phyloP scores from a whole-genome alignment of 2,329 filamentous ascomycete species.

The Aphanoascus verrucosus region DNA sequence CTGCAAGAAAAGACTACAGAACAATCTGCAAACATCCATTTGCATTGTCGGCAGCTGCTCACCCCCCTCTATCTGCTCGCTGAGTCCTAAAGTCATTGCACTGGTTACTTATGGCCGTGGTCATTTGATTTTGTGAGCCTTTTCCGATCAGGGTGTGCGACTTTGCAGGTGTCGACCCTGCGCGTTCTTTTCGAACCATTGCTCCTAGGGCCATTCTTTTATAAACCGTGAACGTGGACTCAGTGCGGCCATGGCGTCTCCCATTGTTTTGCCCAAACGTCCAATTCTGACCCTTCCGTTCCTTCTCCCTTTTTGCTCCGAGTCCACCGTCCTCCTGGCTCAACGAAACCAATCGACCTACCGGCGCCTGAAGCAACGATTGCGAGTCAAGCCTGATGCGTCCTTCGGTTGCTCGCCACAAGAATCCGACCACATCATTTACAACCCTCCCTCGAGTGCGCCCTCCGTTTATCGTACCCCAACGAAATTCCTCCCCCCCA shows the following conservation, averaged over 20 bases:
- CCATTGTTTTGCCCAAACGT: slow-evolving; percentile 18
- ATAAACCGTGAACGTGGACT: not conserved
- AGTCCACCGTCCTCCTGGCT: slow-evolving; percentile 24
- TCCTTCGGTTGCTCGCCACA: slow-evolving; percentile 37
- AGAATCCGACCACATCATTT: slow-evolving; percentile 47
- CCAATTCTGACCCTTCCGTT: slow-evolving; percentile 25
- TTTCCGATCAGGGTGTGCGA: too few species aligned
- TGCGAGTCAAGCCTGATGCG: slow-evolving; percentile 43
- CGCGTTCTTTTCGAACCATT: slow-evolving; percentile 6
- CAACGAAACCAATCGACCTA: slow-evolving; percentile 42
- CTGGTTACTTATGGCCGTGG: too few species aligned
- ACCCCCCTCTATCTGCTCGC: too few species aligned
- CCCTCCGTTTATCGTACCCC: slow-evolving; percentile 56
- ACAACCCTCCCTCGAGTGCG: slow-evolving; percentile 55
- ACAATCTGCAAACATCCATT: too few species aligned
- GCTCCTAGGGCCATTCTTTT: not conserved
- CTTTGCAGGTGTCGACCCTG: slow-evolving; percentile 20
- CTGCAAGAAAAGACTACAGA: too few species aligned
- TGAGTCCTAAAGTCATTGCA: too few species aligned
- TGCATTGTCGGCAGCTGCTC: too few species aligned
- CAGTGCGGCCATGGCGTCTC: slow-evolving; percentile 22
- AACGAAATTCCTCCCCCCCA: slow-evolving; percentile 50
- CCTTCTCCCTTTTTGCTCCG: slow-evolving; percentile 30
- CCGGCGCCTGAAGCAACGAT: slow-evolving; percentile 40
- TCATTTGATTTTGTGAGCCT: too few species aligned